These are phyloP conservation scores for Cladosporium sp. DNA, from an alignment of 2,329 filamentous ascomycete species.

Conservation along the genomic window DNA sequence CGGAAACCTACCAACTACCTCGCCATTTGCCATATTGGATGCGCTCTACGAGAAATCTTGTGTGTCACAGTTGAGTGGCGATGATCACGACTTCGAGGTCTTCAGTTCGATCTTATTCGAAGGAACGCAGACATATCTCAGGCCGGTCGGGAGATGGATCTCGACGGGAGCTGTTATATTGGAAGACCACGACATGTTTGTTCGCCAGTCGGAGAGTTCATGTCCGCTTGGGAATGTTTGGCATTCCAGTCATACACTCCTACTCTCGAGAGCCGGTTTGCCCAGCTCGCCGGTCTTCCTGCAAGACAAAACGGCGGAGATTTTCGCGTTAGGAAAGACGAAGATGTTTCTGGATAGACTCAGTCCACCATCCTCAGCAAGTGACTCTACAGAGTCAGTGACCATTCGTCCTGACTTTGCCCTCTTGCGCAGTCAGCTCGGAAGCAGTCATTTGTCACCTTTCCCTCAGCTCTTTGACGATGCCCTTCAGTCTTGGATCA, in stretches of 20 bases:
- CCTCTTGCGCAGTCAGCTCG: not conserved
- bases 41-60: slow-evolving; percentile 66
- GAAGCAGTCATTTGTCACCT: slow-evolving; percentile 35
- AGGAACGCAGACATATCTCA: slow-evolving; percentile 76
- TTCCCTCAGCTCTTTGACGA: slow-evolving; percentile 69
- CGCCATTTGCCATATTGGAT: slow-evolving; percentile 66
- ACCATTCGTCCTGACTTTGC: slow-evolving; percentile 1
- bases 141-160: slow-evolving; percentile 79
- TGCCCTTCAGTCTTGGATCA: slow-evolving; percentile 70
- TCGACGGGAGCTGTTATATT: slow-evolving; percentile 61
- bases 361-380: slow-evolving; percentile 38
- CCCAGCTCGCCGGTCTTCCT: slow-evolving; percentile 71
- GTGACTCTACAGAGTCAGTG: slow-evolving; percentile 12
- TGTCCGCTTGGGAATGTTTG: slow-evolving; percentile 63
- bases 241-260: slow-evolving; percentile 67
- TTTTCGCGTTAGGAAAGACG: slow-evolving; percentile 85
- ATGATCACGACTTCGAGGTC: slow-evolving; percentile 54
- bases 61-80: slow-evolving; percentile 62
- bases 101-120: slow-evolving; percentile 68
- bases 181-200: slow-evolving; percentile 66
- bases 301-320: slow-evolving; percentile 59
- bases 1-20: not conserved
- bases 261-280: slow-evolving; percentile 51
- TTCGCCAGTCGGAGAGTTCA: slow-evolving; percentile 51
- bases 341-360: slow-evolving; percentile 75